phyloP scores from a whole-genome alignment of 176 grass and related monocot genomes.

The Coix lacrymajobi region DNA sequence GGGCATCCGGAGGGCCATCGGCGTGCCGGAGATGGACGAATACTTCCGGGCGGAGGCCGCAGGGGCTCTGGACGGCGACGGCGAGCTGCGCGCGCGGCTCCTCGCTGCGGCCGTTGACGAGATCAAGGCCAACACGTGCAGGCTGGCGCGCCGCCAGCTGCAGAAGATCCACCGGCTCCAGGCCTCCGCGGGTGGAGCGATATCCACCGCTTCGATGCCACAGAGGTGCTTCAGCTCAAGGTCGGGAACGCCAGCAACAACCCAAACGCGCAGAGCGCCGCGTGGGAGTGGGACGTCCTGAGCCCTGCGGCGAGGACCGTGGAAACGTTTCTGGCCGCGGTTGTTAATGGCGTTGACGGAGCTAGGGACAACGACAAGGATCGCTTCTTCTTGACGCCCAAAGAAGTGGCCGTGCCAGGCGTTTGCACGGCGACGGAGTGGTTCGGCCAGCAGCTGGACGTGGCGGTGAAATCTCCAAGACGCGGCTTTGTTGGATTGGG shows the following conservation, averaged over 20 bases:
- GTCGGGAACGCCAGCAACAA: background rate
- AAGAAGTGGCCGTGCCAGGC: background rate
- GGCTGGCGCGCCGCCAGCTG: conserved; percentile 63
- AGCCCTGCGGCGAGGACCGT: background rate
- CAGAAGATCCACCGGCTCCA: conserved; percentile 60
- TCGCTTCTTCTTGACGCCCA: background rate
- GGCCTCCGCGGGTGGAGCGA: background rate
- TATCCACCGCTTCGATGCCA: background rate
- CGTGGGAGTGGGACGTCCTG: background rate
- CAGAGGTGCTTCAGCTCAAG: background rate
- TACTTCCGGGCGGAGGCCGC: conserved; percentile 42
- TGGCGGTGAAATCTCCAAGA: background rate
- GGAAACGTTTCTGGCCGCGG: background rate
- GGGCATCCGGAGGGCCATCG: conserved; percentile 72
- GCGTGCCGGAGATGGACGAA: conserved; percentile 71
- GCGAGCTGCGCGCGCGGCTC: conserved; percentile 25
- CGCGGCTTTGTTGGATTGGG: background rate
- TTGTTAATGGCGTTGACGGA: background rate
- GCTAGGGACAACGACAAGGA: background rate
- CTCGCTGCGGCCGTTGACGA: conserved; percentile 53
- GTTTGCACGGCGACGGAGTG: background rate
- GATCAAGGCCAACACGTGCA: conserved; percentile 78
- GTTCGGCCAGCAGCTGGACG: background rate
- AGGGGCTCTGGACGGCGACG: conserved; percentile 16
- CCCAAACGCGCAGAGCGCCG: background rate